Base-by-base conservation (phyloP, 2,329 filamentous ascomycete species). In the Colletotrichum sp. region DNA sequence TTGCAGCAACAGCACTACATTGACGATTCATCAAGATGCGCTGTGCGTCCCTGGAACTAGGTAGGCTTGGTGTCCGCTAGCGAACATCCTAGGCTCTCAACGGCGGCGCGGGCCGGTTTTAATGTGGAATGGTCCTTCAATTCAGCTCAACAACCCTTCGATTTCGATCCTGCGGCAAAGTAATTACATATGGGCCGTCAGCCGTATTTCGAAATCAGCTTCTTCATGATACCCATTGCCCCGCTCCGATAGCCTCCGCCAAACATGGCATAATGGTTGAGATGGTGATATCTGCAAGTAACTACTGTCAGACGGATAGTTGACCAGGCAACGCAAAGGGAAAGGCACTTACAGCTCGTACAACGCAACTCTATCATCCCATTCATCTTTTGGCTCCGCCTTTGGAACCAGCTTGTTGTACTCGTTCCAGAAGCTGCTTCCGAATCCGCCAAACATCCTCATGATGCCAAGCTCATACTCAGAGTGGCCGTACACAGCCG, bases 391-490 rank as follows among this genome's bases (percentile, higher is more conserved):
- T 0, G 96, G 96, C 82, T 98, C 94, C 10, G 94, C 93, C 86
- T 94, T 98, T 1, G 94, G 94, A 63, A 96, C 92, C 28, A 95
- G 81, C 52, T 87, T 83, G 82, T 94, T 91, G 82, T 98, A 99
- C 82, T 97, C 95, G 36, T 89, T 89, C 88, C 94, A 92, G 80
- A 98, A 98, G 1, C 81, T 83, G 0, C 83, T 80, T 1, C 92
- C 92, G 84, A 98, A 98, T 0, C 96, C 96, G 1, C 96, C 96
- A 89, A 98, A 99, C 96, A 98, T 98, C 67, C 90, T 91, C 96
- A 98, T 98, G 79, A 98, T 98, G 1, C 96, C 96, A 68, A 98
- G 86, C 79, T 98, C 96, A 83, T 93, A 98, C 86, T 99, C 96
- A 3, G 90, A 94, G 82, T 98, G 96, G 2, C 93, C 95, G 81